Evolutionary conservation across 345 rosid genomes (phyloP).

Genomic region (Pistacia vera): DNA sequence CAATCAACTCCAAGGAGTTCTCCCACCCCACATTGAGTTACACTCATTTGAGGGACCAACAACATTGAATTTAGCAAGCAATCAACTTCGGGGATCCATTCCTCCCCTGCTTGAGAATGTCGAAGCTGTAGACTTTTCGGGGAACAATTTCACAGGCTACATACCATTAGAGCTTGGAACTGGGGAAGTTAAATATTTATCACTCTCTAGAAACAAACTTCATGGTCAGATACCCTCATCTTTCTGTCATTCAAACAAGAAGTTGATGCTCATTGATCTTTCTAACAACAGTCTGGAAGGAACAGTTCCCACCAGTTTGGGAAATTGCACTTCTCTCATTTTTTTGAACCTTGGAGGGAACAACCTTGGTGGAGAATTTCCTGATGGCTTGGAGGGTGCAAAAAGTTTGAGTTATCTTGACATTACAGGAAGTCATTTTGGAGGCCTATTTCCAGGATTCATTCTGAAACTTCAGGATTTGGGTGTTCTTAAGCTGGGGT

Average conservation of each 20-base stretch:
- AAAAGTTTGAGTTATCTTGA: constrained; percentile 19
- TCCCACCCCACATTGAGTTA: too few relatives aligned
- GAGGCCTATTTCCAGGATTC: background rate
- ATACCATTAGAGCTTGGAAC: background rate
- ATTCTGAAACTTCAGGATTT: background rate
- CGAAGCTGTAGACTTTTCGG: background rate
- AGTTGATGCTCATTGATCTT: too few relatives aligned
- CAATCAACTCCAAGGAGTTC: too few relatives aligned
- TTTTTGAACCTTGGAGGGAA: constrained; percentile 25
- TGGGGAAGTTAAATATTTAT: background rate
- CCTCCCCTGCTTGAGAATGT: background rate
- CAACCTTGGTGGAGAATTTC: constrained; percentile 20
- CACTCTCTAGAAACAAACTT: background rate
- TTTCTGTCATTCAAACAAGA: too few relatives aligned
- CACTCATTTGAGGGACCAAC: too few relatives aligned
- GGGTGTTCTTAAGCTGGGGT: too few relatives aligned
- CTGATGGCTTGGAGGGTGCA: constrained; percentile 12
- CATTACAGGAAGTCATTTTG: background rate
- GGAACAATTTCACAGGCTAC: background rate
- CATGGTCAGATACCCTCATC: background rate
- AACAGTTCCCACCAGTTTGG: background rate
- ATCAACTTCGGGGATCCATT: background rate
- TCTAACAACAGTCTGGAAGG: too few relatives aligned
- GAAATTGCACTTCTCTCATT: background rate
- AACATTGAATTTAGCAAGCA: background rate